Conservation (phyloP, 768 basidiomycete species). For the Mycena sanguinolenta region DNA sequence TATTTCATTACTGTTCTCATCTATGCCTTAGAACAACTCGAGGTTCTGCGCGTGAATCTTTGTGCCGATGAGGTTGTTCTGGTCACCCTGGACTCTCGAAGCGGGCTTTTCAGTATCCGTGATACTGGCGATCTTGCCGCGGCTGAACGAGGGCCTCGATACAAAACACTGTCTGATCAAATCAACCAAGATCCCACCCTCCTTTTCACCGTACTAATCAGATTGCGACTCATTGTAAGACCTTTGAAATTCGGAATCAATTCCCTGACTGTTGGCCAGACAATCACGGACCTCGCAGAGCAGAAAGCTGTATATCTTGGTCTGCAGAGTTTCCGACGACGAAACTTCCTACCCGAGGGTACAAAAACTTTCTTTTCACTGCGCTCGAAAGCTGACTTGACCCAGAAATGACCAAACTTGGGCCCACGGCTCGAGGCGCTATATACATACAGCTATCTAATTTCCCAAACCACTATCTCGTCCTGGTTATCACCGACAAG, state of each 20-base stretch:
- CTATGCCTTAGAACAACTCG: conserved; percentile 58
- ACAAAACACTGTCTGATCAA: conserved; percentile 67
- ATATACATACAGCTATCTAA: conserved; percentile 84
- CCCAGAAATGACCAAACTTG: conserved; percentile 79
- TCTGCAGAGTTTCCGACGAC: conserved; percentile 76
- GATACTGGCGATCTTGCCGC: conserved; percentile 88
- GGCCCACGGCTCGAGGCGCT: conserved; percentile 68
- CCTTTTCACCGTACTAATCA: conserved; percentile 68
- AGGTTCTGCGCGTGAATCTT: conserved; percentile 75
- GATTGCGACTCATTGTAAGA: conserved; percentile 75
- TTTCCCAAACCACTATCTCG: conserved; percentile 87
- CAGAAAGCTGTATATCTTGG: conserved; percentile 91
- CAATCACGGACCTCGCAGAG: conserved; percentile 85
- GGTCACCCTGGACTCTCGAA: conserved; percentile 83
- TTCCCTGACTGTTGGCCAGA: conserved; percentile 59
- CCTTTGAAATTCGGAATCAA: neutral
- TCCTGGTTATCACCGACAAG: conserved; percentile 83
- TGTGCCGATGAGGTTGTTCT: conserved; percentile 84
- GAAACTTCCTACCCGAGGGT: conserved; percentile 81
- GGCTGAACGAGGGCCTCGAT: conserved; percentile 78
- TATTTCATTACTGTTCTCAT: neutral
- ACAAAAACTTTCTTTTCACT: conserved; percentile 21
- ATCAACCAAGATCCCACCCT: conserved; percentile 79
- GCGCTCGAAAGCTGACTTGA: conserved; percentile 12
- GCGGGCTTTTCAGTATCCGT: conserved; percentile 81